Base-by-base conservation (phyloP, 2,329 filamentous ascomycete genomes). In the Arthrobotrys conoides region DNA sequence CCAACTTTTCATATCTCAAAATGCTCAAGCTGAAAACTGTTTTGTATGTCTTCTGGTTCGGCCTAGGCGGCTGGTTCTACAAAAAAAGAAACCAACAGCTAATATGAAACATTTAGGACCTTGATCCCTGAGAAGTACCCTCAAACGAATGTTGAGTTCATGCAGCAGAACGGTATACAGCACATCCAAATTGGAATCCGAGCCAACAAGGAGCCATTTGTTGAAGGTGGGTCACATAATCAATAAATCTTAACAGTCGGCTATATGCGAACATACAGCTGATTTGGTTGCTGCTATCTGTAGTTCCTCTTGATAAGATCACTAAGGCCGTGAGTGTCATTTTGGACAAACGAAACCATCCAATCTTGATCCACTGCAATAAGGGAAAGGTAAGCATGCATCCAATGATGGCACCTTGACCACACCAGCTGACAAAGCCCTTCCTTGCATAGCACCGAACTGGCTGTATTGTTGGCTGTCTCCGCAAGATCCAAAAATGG, bases 321-420 rank as follows among this genome's bases (percentile, higher is more conserved):
- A 87, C 88, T 79, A 86, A 89, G 6, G 93, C 95, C 55, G 87
- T 97, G 24, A 86, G 88, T 12, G 86, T 95, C 49, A 88, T 95
- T 48, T 87, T 95, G 67, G 89, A 96, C 82, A 88, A 88, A 61
- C 85, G 87, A 38, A 93, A 96, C 80, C 90, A 96, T 81, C 94
- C 94, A 0, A 85, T 97, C 10, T 87, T 97, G 46, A 88, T 97
- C 57, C 94, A 97, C 84, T 97, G 94, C 87, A 97, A 97, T 83
- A 94, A 97, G 81, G 94, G 94, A 83, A 96, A 91, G 85, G 89
- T 90, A 84, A 80, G 85, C 82, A 70, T 24, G 76, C 65, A 63
- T 16, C 30, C 36, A 16, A 41, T 51, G 48, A 65, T 46, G 71
- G 41, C n/a, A 41, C 48, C 8, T 44, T 24, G 16, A 48, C n/a